Conservation (phyloP, 2,329 filamentous ascomycete genomes). For the Claviceps monticola region DNA sequence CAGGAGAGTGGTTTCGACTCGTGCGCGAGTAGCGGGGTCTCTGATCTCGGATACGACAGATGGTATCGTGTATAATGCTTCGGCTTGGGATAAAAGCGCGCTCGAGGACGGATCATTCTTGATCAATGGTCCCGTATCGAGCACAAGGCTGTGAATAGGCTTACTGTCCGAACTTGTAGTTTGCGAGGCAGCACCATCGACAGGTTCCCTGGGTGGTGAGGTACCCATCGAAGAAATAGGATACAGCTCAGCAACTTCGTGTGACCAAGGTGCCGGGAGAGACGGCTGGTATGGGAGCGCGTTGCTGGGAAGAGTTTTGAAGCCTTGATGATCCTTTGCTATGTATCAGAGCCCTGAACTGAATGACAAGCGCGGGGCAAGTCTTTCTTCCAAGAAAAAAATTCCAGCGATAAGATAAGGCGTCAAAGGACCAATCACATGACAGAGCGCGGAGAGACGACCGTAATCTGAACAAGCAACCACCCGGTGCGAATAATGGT, state of each 20-base stretch:
- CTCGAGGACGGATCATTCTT: slow-evolving; percentile 82
- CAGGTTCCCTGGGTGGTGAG: slow-evolving; percentile 4
- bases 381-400: not conserved
- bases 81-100: slow-evolving; percentile 63
- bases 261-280: not conserved
- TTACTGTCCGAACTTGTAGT: slow-evolving; percentile 29
- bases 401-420: too few species aligned
- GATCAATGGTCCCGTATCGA: slow-evolving; percentile 87
- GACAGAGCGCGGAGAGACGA: too few species aligned
- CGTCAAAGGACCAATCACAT: too few species aligned
- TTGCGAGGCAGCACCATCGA: slow-evolving; percentile 3
- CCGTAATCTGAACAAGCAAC: too few species aligned
- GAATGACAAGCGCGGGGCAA: not conserved
- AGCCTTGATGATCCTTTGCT: not conserved
- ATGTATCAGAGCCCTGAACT: not conserved
- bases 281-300: not conserved
- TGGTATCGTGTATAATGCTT: slow-evolving; percentile 69
- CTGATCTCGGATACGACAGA: slow-evolving; percentile 79
- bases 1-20: slow-evolving; percentile 70
- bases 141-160: slow-evolving; percentile 66
- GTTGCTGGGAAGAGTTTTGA: not conserved
- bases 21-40: slow-evolving; percentile 64
- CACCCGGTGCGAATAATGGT: too few species aligned
- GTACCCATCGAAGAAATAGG: not conserved
- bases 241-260: not conserved